Base-by-base conservation (phyloP, 129 eudicot genomes). In the Calendula officinalis region DNA sequence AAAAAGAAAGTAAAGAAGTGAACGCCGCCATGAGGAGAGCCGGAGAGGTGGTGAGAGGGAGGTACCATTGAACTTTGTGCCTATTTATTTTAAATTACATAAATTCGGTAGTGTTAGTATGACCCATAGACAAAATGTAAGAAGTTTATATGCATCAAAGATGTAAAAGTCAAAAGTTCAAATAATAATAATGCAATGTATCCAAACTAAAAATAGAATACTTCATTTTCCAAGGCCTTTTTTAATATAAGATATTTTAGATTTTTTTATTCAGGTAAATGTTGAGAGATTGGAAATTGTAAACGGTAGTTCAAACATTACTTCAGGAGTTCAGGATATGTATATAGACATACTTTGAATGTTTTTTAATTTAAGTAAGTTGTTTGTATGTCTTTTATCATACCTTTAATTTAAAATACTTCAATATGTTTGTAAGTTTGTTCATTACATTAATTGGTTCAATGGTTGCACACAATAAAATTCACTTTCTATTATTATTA, bases 401-500 rank as follows among this genome's bases (percentile, higher is more conserved):
- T 2, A 22, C 2, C 30, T 22, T 22, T 22, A 22, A 22, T 22
- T 22, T 35, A 41, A 59, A 33, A 59, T 14, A 59, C 3, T 7
- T 37, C 52, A 17, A 57, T 56, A 43, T 41, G 40, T 38, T 35
- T 60, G 53, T 56, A 43, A 30, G 40, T 38, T 35, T 60, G 53
- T 40, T 50, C 60, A 30, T 41, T 39, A 8, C 67, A 36, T 48
- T 59, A 58, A 59, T 35, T 70, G n/a, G n/a, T n/a, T n/a, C n/a
- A n/a, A n/a, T 12, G 35, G 42, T 12, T 36, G 38, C 56, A 46
- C 51, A 30, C 39, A 11, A 45, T 63, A n/a, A 5, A 2, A 9
- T 41, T 60, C 7, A 8, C 42, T 41, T 22, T 16, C 11, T n/a
- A 53, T 38, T 14, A 14, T 36, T 36, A 49, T 22, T 22, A 22